These are phyloP conservation scores for Chlorella sp. DNA, from an alignment of 139 green algal genomes.

Conservation along the genomic window DNA sequence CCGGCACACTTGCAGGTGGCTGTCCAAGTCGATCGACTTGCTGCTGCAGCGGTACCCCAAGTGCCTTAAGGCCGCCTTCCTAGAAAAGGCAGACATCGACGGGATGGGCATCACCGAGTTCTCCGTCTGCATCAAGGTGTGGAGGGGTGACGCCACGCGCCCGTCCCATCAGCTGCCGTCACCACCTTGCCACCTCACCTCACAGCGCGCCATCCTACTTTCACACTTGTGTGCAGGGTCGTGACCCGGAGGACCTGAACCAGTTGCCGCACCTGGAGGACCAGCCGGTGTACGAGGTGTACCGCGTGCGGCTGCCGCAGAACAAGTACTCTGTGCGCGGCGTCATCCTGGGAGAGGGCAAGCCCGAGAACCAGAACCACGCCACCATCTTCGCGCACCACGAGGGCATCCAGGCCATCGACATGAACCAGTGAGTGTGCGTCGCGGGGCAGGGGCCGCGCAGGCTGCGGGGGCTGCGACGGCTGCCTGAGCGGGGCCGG, in stretches of 20 bases:
- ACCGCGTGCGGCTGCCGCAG: constrained; percentile 29
- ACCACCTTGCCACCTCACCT: too few species aligned
- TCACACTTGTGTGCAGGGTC: constrained; percentile 16
- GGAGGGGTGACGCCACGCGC: too few species aligned
- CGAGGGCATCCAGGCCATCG: constrained; percentile 25
- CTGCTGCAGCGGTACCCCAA: constrained; percentile 48
- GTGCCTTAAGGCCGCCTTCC: constrained; percentile 33
- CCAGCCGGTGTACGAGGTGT: constrained; percentile 26
- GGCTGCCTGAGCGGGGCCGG: too few species aligned
- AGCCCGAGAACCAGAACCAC: constrained; percentile 91
- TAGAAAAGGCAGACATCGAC: constrained; percentile 28
- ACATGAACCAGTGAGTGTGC: constrained; percentile 5
- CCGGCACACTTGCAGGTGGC: too few species aligned
- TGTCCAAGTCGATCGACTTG: constrained; percentile 32
- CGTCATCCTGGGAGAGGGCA: constrained; percentile 79
- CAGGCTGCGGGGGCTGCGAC: too few species aligned
- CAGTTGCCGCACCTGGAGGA: constrained; percentile 13
- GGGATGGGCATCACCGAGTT: constrained; percentile 19
- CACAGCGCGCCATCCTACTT: too few species aligned
- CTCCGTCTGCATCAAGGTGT: constrained; percentile 23
- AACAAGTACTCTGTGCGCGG: constrained; percentile 39
- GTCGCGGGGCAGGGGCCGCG: too few species aligned
- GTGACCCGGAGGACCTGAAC: constrained; percentile 18
- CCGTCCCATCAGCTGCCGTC: too few species aligned
- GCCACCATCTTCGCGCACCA: constrained; percentile 72